These are phyloP conservation scores for Cutaneotrichosporon mucoides DNA, from an alignment of 1,284 basidiomycete species.

Conservation along the genomic window DNA sequence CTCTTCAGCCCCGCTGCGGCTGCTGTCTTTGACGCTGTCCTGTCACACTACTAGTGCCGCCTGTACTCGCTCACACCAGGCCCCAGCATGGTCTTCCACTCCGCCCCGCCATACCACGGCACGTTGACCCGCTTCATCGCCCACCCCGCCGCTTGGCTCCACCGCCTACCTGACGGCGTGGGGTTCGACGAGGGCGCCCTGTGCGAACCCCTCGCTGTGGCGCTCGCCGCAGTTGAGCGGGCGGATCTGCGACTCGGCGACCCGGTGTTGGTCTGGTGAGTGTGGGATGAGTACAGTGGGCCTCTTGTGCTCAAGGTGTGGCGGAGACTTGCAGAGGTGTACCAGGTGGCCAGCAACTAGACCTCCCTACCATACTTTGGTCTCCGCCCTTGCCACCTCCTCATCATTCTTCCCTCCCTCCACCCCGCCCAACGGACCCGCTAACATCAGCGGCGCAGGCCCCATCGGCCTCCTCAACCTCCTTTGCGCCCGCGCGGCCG, in stretches of 20 bases:
- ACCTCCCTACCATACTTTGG: too few species aligned
- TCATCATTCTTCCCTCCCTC: too few species aligned
- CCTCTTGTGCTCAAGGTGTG: too few species aligned
- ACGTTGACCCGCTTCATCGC: conserved; percentile 52
- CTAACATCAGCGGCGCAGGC: conserved; percentile 45
- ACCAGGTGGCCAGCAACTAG: too few species aligned
- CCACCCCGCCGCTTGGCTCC: conserved; percentile 55
- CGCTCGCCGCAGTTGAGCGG: conserved; percentile 53
- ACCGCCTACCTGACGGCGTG: conserved; percentile 52
- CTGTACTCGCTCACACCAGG: not conserved
- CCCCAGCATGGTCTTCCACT: conserved; percentile 51
- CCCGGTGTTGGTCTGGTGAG: conserved; percentile 49
- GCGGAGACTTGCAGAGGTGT: too few species aligned
- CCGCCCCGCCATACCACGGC: conserved; percentile 52
- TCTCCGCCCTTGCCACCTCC: too few species aligned
- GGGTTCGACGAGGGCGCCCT: conserved; percentile 54
- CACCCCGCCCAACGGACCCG: too few species aligned
- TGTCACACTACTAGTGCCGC: too few species aligned
- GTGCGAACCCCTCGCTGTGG: conserved; percentile 54
- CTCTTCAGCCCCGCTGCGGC: too few species aligned
- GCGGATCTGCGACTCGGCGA: conserved; percentile 52
- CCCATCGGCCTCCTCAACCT: conserved; percentile 55
- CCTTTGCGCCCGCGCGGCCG: conserved; percentile 53
- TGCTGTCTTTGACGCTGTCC: too few species aligned
- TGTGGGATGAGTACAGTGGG: too few species aligned